A percentile compares a stretch with the other conserved stretches of the same genome.
Conservation (phyloP, 2,329 filamentous ascomycete species). For the Penicillium thymicola region DNA sequence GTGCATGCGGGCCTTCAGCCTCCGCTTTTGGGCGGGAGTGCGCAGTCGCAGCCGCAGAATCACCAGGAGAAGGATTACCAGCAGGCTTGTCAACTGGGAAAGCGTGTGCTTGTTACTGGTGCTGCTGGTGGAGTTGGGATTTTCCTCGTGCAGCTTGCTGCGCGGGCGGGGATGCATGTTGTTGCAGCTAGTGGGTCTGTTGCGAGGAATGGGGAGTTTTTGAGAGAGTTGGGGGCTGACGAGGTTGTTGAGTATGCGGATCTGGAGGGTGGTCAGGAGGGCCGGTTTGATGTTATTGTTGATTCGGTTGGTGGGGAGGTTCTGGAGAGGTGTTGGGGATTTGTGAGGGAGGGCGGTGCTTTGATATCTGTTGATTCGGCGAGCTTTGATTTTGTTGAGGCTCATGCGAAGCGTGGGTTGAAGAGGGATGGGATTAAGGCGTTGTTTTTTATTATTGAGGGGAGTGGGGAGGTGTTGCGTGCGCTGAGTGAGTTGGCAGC, state of each 20-base stretch:
- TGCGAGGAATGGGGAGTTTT: conserved; percentile 33
- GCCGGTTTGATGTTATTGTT: conserved; percentile 24
- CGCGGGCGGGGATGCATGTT: conserved; percentile 27
- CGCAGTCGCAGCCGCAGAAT: neutral
- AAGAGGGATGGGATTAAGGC: conserved; percentile 18
- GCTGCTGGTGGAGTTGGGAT: conserved; percentile 40
- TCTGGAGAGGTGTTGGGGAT: conserved; percentile 21
- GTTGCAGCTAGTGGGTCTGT: conserved; percentile 38
- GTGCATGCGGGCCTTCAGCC: conserved; percentile 21
- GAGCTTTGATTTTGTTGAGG: conserved; percentile 28
- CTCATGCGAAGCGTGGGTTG: conserved; percentile 20
- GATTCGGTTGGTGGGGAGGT: conserved; percentile 28
- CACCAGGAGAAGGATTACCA: neutral
- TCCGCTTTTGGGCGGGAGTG: neutral
- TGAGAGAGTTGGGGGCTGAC: conserved; percentile 37
- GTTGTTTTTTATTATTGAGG: conserved; percentile 24
- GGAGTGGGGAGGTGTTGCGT: conserved; percentile 12
- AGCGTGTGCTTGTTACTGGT: conserved; percentile 35
- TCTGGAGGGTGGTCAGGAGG: neutral
- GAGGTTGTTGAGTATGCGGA: conserved; percentile 38
- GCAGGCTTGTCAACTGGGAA: neutral
- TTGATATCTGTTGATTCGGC: conserved; percentile 30
- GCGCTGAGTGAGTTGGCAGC: conserved; percentile 13
- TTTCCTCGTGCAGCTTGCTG: conserved; percentile 40
- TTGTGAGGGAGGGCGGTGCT: conserved; percentile 15